These are phyloP conservation scores for Austroboletus festivus DNA, from an alignment of 768 basidiomycete genomes.

Conservation along the genomic window DNA sequence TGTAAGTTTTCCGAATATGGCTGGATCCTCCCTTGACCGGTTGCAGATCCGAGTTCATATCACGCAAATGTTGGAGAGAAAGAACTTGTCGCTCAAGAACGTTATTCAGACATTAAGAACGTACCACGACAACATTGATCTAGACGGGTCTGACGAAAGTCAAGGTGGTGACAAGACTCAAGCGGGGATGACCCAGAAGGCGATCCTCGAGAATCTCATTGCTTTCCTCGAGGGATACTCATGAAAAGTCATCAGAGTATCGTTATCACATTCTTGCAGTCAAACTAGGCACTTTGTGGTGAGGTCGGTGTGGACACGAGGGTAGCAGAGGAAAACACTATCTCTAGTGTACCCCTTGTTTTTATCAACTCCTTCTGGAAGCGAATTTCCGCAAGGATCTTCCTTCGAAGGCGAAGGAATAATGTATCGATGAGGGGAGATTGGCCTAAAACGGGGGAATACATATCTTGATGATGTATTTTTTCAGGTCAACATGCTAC, in stretches of 20 bases:
- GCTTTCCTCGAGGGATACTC: constrained; percentile 46
- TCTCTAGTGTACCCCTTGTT: constrained; percentile 83
- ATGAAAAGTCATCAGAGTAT: constrained; percentile 5
- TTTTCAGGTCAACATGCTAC: neutral
- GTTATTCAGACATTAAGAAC: constrained; percentile 68
- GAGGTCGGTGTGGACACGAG: constrained; percentile 25
- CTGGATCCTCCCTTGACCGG: constrained; percentile 4
- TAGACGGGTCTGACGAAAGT: constrained; percentile 36
- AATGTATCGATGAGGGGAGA: constrained; percentile 89
- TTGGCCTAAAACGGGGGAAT: constrained; percentile 87
- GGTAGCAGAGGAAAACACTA: constrained; percentile 70
- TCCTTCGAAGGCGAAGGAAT: constrained; percentile 76
- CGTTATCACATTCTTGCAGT: neutral
- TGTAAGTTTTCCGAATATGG: constrained; percentile 43
- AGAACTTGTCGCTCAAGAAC: constrained; percentile 65
- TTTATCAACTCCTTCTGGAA: constrained; percentile 86
- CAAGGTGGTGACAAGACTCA: constrained; percentile 29
- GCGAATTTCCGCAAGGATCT: constrained; percentile 79
- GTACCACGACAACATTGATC: constrained; percentile 72
- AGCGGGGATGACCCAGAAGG: constrained; percentile 53
- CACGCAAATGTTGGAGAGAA: constrained; percentile 70
- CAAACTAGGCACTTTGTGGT: constrained; percentile 16
- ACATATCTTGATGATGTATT: constrained; percentile 65
- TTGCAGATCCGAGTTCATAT: constrained; percentile 75
- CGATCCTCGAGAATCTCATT: constrained; percentile 68